Evolutionary conservation across 2,329 filamentous ascomycete genomes (phyloP).

Genomic region (Xylaria sp.): DNA sequence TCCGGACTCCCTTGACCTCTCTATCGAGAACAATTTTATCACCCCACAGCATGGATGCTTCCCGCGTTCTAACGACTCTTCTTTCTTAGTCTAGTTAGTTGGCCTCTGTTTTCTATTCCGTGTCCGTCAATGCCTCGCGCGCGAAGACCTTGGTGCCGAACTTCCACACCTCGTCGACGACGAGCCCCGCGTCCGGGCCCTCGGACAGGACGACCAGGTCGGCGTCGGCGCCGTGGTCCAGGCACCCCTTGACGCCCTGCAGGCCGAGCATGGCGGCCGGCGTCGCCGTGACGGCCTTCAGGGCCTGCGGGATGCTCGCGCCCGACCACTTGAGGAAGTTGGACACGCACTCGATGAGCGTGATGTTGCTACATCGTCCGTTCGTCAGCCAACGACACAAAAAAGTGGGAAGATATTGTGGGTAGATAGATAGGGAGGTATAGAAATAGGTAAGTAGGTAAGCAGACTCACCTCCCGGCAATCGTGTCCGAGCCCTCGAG

Average conservation of each 20-base stretch:
- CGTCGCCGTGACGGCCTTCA: conserved; percentile 74
- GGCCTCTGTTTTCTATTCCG: neutral
- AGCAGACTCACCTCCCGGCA: conserved; percentile 65
- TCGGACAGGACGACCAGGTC: conserved; percentile 71
- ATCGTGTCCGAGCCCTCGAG: conserved; percentile 79
- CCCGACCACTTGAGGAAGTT: conserved; percentile 81
- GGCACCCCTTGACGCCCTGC: conserved; percentile 65
- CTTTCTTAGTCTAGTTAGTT: neutral
- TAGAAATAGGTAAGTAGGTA: neutral
- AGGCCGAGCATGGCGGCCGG: conserved; percentile 78
- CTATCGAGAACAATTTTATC: conserved; percentile 12
- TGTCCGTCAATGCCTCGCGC: conserved; percentile 16
- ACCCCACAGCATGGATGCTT: neutral
- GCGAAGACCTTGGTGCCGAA: conserved; percentile 62
- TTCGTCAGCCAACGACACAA: conserved; percentile 1
- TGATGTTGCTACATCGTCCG: conserved; percentile 63
- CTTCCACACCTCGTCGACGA: conserved; percentile 80
- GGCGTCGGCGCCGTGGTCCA: conserved; percentile 66
- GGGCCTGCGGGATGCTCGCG: conserved; percentile 65
- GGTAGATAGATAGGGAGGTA: neutral
- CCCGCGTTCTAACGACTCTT: neutral
- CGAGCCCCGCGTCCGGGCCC: conserved; percentile 51
- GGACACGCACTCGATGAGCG: conserved; percentile 78
- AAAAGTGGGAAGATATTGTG: no score
- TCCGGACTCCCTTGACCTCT: conserved; percentile 12